Base-by-base conservation (phyloP, 164 flowering plant genomes). In the Stephania japonica region DNA sequence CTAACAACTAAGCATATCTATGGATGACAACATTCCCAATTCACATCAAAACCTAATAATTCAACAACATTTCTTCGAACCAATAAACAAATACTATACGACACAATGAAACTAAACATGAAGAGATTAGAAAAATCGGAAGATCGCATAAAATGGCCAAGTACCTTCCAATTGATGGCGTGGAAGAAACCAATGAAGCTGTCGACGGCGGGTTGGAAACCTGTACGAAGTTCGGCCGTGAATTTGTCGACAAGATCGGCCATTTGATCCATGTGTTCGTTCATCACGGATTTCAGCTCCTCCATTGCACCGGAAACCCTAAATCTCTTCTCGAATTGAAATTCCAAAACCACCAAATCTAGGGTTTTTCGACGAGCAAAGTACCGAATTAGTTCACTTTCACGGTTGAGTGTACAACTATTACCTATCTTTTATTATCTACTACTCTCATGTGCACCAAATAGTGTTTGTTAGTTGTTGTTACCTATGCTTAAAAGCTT, bases 141-240 rank as follows among this genome's bases (percentile, higher is more conserved):
- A 10, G 21, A 67, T 27, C 6, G 32, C 13, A 73, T 32, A 71
- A 74, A 18, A 14, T 69, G 7, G 42, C 16, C 7, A 16, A 4
- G 19, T 61, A 95, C 99, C 96, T 84, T 95, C 99, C 99, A 95
- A 73, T 91, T 90, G 70, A 95, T 89, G 78, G 98, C 97, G 69
- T 93, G 92, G 81, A 91, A 91, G 87, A 95, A 95, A 0, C 98
- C 99, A 24, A 93, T 68, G 84, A 95, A 86, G 67, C 84, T 88
- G 5, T 95, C 96, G 63, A 78, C 78, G 65, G 97, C 99, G 2
- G 99, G 99, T 70, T 76, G 85, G 42, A 91, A 74, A 9, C 92
- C 92, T 25, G 86, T 78, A 0, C 92, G 88, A 68, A 93, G 80
- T 67, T 95, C 93, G 2, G 85, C 79, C 2, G 89, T 79, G 75